Evolutionary conservation across 1,284 basidiomycete species (phyloP).

Genomic region (Cryptococcus hybrid): DNA sequence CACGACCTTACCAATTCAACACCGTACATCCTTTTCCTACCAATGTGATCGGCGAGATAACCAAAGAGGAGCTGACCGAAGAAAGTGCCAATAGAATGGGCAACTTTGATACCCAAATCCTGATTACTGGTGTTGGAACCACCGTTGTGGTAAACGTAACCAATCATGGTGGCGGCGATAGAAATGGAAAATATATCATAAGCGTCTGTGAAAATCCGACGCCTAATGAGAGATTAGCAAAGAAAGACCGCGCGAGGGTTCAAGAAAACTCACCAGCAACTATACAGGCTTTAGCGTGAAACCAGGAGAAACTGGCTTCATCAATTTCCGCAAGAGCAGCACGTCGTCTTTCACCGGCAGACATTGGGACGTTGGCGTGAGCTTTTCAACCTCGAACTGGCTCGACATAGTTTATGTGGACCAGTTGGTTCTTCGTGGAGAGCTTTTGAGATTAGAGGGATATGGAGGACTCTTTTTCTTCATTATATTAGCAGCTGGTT

Average conservation of each 20-base stretch:
- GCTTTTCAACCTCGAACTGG: constrained; percentile 18
- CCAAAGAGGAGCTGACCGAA: constrained; percentile 53
- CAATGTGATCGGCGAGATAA: constrained; percentile 51
- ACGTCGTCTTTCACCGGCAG: constrained; percentile 56
- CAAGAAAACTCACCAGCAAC: constrained; percentile 46
- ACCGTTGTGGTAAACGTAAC: constrained; percentile 65
- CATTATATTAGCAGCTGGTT: background rate
- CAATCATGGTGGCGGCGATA: constrained; percentile 71
- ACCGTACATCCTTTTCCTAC: constrained; percentile 54
- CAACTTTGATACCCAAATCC: constrained; percentile 67
- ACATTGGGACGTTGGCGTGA: constrained; percentile 14
- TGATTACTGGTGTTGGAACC: constrained; percentile 56
- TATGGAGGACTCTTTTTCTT: constrained; percentile 2
- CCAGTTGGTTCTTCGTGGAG: background rate
- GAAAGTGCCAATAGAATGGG: constrained; percentile 55
- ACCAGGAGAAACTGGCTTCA: constrained; percentile 65
- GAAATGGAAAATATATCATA: constrained; percentile 60
- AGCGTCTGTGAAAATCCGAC: constrained; percentile 50
- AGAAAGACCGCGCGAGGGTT: background rate
- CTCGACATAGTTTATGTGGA: constrained; percentile 5
- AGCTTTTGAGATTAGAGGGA: no score
- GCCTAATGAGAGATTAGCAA: constrained; percentile 11
- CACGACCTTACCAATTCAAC: constrained; percentile 46
- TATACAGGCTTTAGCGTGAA: constrained; percentile 52
- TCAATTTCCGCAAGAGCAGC: constrained; percentile 72